Conservation (phyloP, 306 rosid genomes). For the Calophaca sinica region DNA sequence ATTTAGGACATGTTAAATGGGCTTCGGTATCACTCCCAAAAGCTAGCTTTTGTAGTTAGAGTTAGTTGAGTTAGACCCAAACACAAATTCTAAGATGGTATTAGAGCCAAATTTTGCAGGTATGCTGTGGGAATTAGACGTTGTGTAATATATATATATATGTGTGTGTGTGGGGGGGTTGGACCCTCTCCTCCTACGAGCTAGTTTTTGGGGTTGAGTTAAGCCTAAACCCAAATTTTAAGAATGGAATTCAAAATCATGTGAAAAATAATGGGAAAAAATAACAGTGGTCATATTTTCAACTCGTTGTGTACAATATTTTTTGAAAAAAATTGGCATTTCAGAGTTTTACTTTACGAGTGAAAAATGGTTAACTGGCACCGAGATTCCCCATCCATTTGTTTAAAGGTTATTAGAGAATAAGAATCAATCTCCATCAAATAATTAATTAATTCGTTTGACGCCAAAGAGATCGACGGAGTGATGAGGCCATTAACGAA, state of each 20-base stretch:
- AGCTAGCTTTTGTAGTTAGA: no score
- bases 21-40: no score
- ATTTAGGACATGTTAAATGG: no score
- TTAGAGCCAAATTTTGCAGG: no score
- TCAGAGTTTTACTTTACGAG: neutral
- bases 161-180: no score
- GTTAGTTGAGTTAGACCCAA: no score
- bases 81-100: no score
- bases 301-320: neutral
- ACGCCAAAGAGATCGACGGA: slow-evolving; percentile 29
- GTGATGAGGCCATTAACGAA: slow-evolving; percentile 42
- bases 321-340: neutral
- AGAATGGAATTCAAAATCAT: neutral
- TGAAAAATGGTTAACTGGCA: slow-evolving; percentile 8
- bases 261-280: neutral
- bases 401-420: slow-evolving; percentile 34
- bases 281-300: neutral
- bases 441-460: slow-evolving; percentile 12
- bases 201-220: no score
- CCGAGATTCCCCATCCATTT: slow-evolving; percentile 41
- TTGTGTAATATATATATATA: no score
- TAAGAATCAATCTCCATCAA: slow-evolving; percentile 42
- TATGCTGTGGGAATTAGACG: no score
- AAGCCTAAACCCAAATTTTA: no score
- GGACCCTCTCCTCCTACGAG: no score